Percentiles rank a stretch among this genome's conserved stretches.
Conservation (phyloP, 75 land plant genomes). For the Picea glauca region DNA sequence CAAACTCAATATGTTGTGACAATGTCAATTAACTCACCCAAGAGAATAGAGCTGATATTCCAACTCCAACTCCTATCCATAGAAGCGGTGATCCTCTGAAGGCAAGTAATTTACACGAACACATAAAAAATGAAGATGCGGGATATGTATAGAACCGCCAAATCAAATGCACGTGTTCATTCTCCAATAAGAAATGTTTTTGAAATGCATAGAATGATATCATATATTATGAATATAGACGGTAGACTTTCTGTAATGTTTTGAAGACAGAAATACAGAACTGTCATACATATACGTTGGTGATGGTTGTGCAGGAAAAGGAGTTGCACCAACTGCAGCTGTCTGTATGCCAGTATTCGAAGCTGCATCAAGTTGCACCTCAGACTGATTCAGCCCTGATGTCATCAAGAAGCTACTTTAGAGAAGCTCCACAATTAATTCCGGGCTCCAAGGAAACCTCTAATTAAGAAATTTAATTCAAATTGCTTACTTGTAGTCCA, state of each 20-base stretch:
- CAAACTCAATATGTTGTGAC: neutral
- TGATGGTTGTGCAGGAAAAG: conserved; percentile 29
- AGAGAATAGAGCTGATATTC: conserved; percentile 73
- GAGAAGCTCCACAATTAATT: neutral
- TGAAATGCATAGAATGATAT: neutral
- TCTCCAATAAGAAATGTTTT: neutral
- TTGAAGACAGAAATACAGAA: neutral
- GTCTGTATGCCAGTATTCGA: conserved; percentile 24
- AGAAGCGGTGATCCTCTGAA: conserved; percentile 85
- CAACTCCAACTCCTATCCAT: conserved; percentile 94
- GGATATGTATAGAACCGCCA: neutral
- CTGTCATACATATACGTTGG: conserved; percentile 38
- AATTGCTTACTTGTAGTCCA: neutral
- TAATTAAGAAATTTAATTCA: neutral
- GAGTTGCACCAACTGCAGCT: conserved; percentile 40
- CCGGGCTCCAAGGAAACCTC: neutral
- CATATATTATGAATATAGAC: conserved; percentile 1
- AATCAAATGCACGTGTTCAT: neutral
- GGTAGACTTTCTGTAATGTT: neutral
- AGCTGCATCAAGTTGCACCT: conserved; percentile 8
- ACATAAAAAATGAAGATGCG: neutral
- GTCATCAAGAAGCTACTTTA: conserved; percentile 6
- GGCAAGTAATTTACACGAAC: neutral
- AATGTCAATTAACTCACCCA: conserved; percentile 40
- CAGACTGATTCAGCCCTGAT: conserved; percentile 1